phyloP scores from a whole-genome alignment of 306 rosid species.

The Rosa lucieae region DNA sequence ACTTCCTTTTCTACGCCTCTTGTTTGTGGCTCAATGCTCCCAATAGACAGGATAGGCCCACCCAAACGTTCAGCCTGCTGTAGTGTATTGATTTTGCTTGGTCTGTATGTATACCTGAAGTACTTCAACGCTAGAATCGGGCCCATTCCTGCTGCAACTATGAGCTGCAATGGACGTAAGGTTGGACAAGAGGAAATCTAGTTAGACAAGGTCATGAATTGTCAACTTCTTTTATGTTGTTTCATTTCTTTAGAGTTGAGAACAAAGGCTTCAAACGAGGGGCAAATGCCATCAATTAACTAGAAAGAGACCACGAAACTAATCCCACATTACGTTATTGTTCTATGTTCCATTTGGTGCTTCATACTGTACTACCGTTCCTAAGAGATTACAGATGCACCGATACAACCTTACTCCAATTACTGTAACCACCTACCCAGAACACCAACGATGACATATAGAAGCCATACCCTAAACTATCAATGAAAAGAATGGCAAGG shows the following conservation, averaged over 20 bases:
- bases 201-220: not conserved
- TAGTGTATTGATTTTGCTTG: constrained; percentile 88
- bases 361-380: not conserved
- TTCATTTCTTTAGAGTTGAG: not conserved
- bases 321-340: not conserved
- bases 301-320: constrained; percentile 1
- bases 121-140: constrained; percentile 95
- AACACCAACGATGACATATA: not conserved
- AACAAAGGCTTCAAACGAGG: not conserved
- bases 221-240: not conserved
- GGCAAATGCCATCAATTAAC: not conserved
- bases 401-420: not conserved
- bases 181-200: not conserved
- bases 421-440: not conserved
- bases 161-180: constrained; percentile 59
- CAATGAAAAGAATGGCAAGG: constrained; percentile 3
- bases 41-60: constrained; percentile 83
- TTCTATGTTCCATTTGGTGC: not conserved
- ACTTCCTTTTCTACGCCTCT: constrained; percentile 70
- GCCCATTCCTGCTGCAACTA: constrained; percentile 92
- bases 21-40: constrained; percentile 78
- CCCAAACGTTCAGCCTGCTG: constrained; percentile 97
- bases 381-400: not conserved
- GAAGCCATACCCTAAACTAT: not conserved
- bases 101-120: constrained; percentile 79